Evolutionary conservation across 108 stramenopile species (phyloP).

Genomic region (Discostella stelligeroides): DNA sequence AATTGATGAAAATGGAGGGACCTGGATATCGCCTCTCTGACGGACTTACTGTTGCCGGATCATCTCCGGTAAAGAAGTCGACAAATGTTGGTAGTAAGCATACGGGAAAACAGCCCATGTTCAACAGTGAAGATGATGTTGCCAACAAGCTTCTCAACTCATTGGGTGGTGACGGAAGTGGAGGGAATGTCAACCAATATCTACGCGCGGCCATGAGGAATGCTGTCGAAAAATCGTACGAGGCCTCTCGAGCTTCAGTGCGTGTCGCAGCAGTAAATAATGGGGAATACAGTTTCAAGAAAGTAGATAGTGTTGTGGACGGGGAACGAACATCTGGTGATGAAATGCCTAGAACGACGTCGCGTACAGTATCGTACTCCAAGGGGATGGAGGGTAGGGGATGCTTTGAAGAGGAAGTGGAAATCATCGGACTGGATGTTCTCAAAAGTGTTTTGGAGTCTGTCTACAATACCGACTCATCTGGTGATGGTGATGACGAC

Average conservation of each 20-base stretch:
- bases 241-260: conserved; percentile 70
- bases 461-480: conserved; percentile 47
- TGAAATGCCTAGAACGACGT: conserved; percentile 22
- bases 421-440: conserved; percentile 67
- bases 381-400: conserved; percentile 80
- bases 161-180: conserved; percentile 39
- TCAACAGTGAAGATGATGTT: conserved; percentile 63
- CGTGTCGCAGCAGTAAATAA: conserved; percentile 71
- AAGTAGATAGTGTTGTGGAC: conserved; percentile 23
- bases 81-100: background rate
- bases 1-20: conserved; percentile 37
- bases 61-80: conserved; percentile 20
- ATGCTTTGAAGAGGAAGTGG: conserved; percentile 64
- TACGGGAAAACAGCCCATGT: conserved; percentile 9
- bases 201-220: conserved; percentile 80
- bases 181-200: conserved; percentile 61
- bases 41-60: conserved; percentile 34
- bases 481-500: conserved; percentile 26
- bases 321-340: conserved; percentile 32
- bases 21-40: conserved; percentile 48
- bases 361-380: conserved; percentile 50
- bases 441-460: conserved; percentile 65
- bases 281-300: conserved; percentile 43
- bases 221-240: conserved; percentile 78
- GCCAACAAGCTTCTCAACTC: conserved; percentile 65